Evolutionary conservation across 176 grass and related monocot species (phyloP), one percentile per base, ranked within the genome.

Genomic region (Tillandsia fasciculata): DNA sequence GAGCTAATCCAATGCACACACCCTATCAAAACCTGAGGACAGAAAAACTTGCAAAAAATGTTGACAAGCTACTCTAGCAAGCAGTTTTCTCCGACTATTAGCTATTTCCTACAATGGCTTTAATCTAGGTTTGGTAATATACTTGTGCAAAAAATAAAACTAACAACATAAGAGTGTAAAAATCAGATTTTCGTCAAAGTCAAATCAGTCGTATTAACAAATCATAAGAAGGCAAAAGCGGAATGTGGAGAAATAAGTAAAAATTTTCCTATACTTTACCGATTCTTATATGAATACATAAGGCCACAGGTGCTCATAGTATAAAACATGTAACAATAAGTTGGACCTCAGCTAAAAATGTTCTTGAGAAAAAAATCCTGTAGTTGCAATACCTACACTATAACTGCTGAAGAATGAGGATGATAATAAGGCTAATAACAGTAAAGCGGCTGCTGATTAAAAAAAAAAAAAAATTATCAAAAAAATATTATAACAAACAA

Each of bases 371-470:
- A 67, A 51, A 51, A 73, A 50, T 80, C 33, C 33, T 79, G 68
- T 72, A 71, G 63, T 58, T 65, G 68, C 11, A 3, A 3, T 77
- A 86, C 79, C 72, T 75, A 82, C 82, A 75, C 78, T 71, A 86
- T 79, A 78, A 68, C 72, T 86, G 78, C 49, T 75, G 17, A 11
- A 67, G 73, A 73, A 72, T 75, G 82, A 82, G 75, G 70, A 78
- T 66, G 76, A 67, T 6, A 61, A 61, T 22, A 20, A 56, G 58
- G 47, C 64, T 22, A 63, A 66, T 66, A 63, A 53, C 47, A 78
- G 82, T 72, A 78, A 56, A 75, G 70, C 67, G 71, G 63, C 74
- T 71, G 70, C 73, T 53, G 51, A 63, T 63, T n/a, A n/a, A n/a
- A 56, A 63, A 71, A 77, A 70, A 49, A 80, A 72, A 71, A 42